A percentile compares a stretch with the other conserved stretches of the same genome.
phyloP scores from a whole-genome alignment of 1,284 basidiomycete species.

The Nidula niveotomentosa region DNA sequence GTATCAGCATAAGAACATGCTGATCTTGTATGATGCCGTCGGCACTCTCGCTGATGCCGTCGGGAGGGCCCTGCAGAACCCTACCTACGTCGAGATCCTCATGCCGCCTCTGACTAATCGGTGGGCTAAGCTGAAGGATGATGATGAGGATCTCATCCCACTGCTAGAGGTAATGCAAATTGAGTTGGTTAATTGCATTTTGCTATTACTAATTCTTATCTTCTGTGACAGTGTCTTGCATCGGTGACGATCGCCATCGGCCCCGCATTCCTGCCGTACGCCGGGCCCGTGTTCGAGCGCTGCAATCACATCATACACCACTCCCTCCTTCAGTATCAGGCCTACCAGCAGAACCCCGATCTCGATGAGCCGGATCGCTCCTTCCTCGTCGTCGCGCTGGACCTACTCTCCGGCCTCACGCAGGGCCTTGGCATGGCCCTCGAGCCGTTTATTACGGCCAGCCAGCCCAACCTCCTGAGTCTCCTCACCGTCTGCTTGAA shows the following conservation, averaged over 20 bases:
- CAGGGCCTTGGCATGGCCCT: constrained; percentile 89
- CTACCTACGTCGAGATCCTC: constrained; percentile 89
- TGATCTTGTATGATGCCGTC: constrained; percentile 98
- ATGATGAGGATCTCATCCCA: constrained; percentile 93
- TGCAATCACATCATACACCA: constrained; percentile 87
- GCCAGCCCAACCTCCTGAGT: constrained; percentile 76
- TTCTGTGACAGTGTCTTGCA: constrained; percentile 80
- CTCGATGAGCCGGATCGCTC: constrained; percentile 93
- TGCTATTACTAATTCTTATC: constrained; percentile 8
- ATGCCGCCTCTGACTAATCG: constrained; percentile 94
- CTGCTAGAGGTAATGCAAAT: constrained; percentile 73
- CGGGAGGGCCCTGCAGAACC: constrained; percentile 83
- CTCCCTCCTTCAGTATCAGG: constrained; percentile 81
- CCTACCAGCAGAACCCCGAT: constrained; percentile 82
- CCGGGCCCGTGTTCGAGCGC: constrained; percentile 90
- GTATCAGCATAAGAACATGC: constrained; percentile 99
- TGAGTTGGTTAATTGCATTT: constrained; percentile 11
- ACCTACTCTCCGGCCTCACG: constrained; percentile 93
- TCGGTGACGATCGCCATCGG: constrained; percentile 98
- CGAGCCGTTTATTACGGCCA: constrained; percentile 66
- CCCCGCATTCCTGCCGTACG: constrained; percentile 87
- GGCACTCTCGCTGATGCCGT: constrained; percentile 98
- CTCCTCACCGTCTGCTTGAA: constrained; percentile 86
- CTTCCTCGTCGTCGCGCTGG: constrained; percentile 96
- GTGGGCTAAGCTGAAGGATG: constrained; percentile 89